Conservation (phyloP, 352 stramenopile species). For the Pythium phragmiticola region DNA sequence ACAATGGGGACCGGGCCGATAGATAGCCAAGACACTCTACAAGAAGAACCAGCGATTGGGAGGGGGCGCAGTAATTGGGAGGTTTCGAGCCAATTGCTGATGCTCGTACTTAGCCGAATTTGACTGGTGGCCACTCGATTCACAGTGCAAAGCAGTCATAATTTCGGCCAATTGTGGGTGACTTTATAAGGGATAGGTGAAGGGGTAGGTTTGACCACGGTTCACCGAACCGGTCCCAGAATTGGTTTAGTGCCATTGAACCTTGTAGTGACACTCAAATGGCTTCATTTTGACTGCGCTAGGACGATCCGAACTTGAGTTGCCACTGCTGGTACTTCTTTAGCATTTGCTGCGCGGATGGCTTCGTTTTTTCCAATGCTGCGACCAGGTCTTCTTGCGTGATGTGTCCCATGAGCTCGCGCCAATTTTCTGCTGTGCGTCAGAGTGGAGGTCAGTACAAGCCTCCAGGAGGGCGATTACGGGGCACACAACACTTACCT, state of each 20-base stretch:
- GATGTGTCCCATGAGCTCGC: constrained; percentile 57
- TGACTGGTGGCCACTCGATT: constrained; percentile 29
- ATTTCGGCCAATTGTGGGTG: constrained; percentile 16
- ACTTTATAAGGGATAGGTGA: constrained; percentile 14
- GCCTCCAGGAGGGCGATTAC: no score
- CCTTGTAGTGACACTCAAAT: neutral
- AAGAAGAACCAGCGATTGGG: constrained; percentile 9
- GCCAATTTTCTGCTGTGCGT: constrained; percentile 41
- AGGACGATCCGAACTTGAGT: constrained; percentile 74
- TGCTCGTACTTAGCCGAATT: constrained; percentile 25
- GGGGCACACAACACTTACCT: constrained; percentile 4
- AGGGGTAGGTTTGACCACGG: constrained; percentile 11
- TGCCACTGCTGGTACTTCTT: constrained; percentile 85
- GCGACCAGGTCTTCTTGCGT: constrained; percentile 46
- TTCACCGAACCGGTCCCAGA: constrained; percentile 25
- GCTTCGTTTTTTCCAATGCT: constrained; percentile 76
- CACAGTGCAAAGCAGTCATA: constrained; percentile 14
- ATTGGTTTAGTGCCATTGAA: constrained; percentile 13
- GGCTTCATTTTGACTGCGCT: constrained; percentile 13
- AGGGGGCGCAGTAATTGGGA: constrained; percentile 19
- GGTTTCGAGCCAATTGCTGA: constrained; percentile 23
- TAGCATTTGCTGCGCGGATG: constrained; percentile 70
- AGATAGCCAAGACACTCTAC: constrained; percentile 23
- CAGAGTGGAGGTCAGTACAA: no score
- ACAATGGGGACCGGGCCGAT: constrained; percentile 35